Conservation (phyloP, 768 basidiomycete genomes). For the Pleurotus tuoliensis region DNA sequence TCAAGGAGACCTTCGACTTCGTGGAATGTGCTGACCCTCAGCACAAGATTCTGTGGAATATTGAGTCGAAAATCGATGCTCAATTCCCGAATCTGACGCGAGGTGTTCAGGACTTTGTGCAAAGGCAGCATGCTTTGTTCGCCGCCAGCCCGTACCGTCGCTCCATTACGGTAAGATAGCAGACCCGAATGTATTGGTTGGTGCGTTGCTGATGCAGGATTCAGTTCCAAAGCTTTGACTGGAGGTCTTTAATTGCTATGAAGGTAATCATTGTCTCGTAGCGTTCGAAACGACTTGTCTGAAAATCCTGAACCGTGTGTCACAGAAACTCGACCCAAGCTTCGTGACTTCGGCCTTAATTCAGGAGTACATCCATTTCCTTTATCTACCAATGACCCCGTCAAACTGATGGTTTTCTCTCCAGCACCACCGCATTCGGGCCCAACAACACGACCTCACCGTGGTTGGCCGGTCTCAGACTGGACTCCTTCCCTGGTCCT, state of each 20-base stretch:
- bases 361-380: slow-evolving; percentile 44
- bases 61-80: slow-evolving; percentile 75
- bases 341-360: slow-evolving; percentile 64
- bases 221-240: slow-evolving; percentile 81
- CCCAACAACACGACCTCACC: slow-evolving; percentile 44
- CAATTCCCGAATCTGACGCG: slow-evolving; percentile 47
- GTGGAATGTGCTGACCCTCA: slow-evolving; percentile 67
- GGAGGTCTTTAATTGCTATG: slow-evolving; percentile 73
- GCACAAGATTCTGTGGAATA: slow-evolving; percentile 64
- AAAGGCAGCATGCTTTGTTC: slow-evolving; percentile 57
- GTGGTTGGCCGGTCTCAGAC: slow-evolving; percentile 67
- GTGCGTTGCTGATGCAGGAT: background rate
- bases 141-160: slow-evolving; percentile 53
- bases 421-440: slow-evolving; percentile 36
- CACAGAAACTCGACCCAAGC: slow-evolving; percentile 50
- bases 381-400: background rate
- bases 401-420: background rate
- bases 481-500: slow-evolving; percentile 61
- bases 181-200: too few species aligned
- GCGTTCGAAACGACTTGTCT: background rate
- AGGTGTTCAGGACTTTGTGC: slow-evolving; percentile 57
- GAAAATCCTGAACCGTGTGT: background rate
- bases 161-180: slow-evolving; percentile 54
- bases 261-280: slow-evolving; percentile 35
- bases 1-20: slow-evolving; percentile 73